phyloP scores from a whole-genome alignment of 1,284 basidiomycete genomes.

The Thecaphora thlaspeos region DNA sequence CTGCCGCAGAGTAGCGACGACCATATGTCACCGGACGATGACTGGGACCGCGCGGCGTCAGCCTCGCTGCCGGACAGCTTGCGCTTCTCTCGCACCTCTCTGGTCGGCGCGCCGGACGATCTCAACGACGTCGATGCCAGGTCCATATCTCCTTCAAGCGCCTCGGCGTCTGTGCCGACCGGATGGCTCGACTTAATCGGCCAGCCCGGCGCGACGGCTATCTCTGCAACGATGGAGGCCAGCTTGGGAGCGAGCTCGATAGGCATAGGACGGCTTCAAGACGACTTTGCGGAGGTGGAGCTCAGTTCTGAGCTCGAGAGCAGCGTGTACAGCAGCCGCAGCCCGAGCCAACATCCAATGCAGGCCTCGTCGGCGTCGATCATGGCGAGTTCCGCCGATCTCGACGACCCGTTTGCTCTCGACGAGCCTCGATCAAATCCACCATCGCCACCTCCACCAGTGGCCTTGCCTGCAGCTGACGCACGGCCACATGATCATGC shows the following conservation, averaged over 20 bases:
- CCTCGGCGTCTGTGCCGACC: too few species aligned
- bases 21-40: too few species aligned
- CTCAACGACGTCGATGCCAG: too few species aligned
- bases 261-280: constrained; percentile 30
- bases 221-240: constrained; percentile 4
- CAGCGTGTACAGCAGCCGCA: too few species aligned
- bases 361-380: constrained; percentile 17
- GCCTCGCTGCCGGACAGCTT: constrained; percentile 5
- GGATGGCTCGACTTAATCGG: too few species aligned
- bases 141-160: too few species aligned
- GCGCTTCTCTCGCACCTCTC: constrained; percentile 12
- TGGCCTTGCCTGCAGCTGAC: too few species aligned
- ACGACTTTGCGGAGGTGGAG: background rate
- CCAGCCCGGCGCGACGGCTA: too few species aligned
- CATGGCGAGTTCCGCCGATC: constrained; percentile 33
- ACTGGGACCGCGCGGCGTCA: constrained; percentile 2
- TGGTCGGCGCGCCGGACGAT: constrained; percentile 5
- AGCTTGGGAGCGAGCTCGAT: constrained; percentile 20
- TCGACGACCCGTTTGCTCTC: constrained; percentile 33
- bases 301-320: too few species aligned
- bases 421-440: constrained; percentile 1
- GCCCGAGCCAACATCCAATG: background rate
- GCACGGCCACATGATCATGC: too few species aligned
- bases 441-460: background rate
- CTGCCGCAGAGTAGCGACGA: too few species aligned